A percentile compares a stretch with the other conserved stretches of the same genome.
phyloP scores from a whole-genome alignment of 331 rosid genomes.

The Quercus phellos region DNA sequence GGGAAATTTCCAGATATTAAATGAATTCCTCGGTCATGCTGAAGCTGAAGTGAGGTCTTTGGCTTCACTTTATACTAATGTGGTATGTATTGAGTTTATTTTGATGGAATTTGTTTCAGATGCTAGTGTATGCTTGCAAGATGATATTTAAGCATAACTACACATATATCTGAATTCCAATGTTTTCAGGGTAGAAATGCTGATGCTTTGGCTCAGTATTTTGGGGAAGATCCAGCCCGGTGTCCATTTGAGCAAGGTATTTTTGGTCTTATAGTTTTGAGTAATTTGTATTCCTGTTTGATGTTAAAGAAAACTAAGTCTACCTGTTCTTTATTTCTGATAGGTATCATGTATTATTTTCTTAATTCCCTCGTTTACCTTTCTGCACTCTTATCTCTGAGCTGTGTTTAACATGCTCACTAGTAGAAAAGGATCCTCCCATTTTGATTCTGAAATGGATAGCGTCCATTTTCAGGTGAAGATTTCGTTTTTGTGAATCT shows the following conservation, averaged over 20 bases:
- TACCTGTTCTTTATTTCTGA: neutral
- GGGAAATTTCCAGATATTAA: constrained; percentile 54
- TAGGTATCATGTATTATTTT: neutral
- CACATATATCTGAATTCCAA: constrained; percentile 18
- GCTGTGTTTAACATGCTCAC: neutral
- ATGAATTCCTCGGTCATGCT: constrained; percentile 71
- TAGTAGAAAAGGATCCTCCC: neutral
- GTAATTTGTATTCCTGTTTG: neutral
- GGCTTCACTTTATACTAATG: constrained; percentile 82
- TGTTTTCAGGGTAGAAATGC: constrained; percentile 87
- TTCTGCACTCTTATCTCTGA: neutral
- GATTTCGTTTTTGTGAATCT: too few species aligned
- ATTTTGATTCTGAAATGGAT: too few species aligned
- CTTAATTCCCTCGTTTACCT: neutral
- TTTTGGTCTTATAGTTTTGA: neutral
- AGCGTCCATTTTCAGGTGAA: too few species aligned
- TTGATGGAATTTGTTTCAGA: neutral
- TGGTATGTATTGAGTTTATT: constrained; percentile 56
- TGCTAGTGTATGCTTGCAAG: constrained; percentile 10
- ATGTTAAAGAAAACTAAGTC: neutral
- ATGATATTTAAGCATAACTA: constrained; percentile 1
- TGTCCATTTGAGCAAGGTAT: constrained; percentile 91
- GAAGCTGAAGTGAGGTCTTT: constrained; percentile 94
- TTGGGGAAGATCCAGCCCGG: constrained; percentile 95
- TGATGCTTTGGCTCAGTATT: constrained; percentile 82